Base-by-base conservation (phyloP, 306 rosid species). In the Prunus davidiana region DNA sequence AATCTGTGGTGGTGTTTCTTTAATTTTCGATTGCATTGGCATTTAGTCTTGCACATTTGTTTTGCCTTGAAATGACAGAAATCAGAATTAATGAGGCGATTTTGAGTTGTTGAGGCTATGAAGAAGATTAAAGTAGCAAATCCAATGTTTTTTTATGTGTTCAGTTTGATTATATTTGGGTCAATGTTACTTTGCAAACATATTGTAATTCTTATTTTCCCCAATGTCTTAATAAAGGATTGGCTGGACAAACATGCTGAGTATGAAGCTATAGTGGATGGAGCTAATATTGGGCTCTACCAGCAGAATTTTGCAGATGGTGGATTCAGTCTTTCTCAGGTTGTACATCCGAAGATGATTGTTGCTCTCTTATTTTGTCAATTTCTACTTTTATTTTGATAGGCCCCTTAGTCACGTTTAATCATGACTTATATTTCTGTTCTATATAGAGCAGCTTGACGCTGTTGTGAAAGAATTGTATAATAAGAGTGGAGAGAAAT, bases 281-380 rank as follows among this genome's bases (percentile, higher is more conserved):
- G 92, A 38, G 97, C 97, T 58, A 95, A 95, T 82, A 13, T 95
- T 82, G 97, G 98, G 63, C 97, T 92, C 69, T 92, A 88, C 86
- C 97, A 92, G 76, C 98, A 95, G 79, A 95, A 95, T 90, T 95
- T 90, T 83, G 91, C 96, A 14, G 96, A 90, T 71, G 98, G 96
- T 76, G 91, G 96, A 83, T 95, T 95, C 80, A 90, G 89, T 79
- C 74, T 85, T 78, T 68, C 88, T 66, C 97, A 89, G 98, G 98
- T 94, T 90, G 77, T 81, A 72, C 54, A 80, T 75, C 75, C 66
- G 56, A 64, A 34, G 38, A 34, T 56, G 56, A 76, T 49, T 30
- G 22, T 63, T 25, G 34, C 34, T 50, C 47, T 43, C 58, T 73
- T 64, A 1, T n/a, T 75, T 63, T 32, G 43, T 12, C 15, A 61